A percentile compares a stretch with the other conserved stretches of the same genome.
Conservation (phyloP, 306 rosid species). For the Bauhinia variegata region DNA sequence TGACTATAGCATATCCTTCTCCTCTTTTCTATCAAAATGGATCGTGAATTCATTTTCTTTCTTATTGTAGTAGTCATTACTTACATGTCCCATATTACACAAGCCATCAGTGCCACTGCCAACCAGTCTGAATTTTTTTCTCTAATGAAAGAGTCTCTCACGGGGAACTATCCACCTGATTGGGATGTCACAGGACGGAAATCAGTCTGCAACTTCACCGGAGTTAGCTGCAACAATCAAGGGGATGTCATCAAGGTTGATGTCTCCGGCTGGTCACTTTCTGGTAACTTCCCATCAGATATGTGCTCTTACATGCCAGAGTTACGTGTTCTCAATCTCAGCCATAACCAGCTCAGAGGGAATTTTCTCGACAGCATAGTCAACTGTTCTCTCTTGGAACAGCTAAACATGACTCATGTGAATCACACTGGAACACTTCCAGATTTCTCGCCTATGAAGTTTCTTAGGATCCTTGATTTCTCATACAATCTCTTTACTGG, state of each 20-base stretch:
- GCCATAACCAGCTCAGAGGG: conserved; percentile 49
- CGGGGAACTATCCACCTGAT: conserved; percentile 49
- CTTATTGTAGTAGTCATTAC: conserved; percentile 36
- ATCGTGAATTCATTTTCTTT: conserved; percentile 39
- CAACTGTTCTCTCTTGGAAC: conserved; percentile 71
- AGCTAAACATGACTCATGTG: conserved; percentile 58
- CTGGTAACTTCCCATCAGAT: conserved; percentile 66
- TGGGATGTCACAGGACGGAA: conserved; percentile 53
- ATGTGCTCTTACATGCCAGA: conserved; percentile 71
- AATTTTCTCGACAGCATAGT: conserved; percentile 53
- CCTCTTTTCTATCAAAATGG: conserved; percentile 45
- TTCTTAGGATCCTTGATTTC: conserved; percentile 65
- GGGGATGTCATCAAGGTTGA: conserved; percentile 56
- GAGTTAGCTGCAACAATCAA: conserved; percentile 61
- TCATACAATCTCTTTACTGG: conserved; percentile 74
- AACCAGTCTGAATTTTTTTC: conserved; percentile 56
- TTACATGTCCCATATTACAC: conserved; percentile 34
- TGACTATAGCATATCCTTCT: conserved; percentile 22
- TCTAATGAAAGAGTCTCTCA: conserved; percentile 53
- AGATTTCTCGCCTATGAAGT: conserved; percentile 67
- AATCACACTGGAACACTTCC: conserved; percentile 57
- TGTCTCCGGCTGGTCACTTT: conserved; percentile 56
- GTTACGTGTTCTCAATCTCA: conserved; percentile 57
- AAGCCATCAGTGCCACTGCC: conserved; percentile 3
- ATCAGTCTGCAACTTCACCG: conserved; percentile 61